phyloP scores from a whole-genome alignment of 768 basidiomycete species.

The Kwoniella botswanensis region DNA sequence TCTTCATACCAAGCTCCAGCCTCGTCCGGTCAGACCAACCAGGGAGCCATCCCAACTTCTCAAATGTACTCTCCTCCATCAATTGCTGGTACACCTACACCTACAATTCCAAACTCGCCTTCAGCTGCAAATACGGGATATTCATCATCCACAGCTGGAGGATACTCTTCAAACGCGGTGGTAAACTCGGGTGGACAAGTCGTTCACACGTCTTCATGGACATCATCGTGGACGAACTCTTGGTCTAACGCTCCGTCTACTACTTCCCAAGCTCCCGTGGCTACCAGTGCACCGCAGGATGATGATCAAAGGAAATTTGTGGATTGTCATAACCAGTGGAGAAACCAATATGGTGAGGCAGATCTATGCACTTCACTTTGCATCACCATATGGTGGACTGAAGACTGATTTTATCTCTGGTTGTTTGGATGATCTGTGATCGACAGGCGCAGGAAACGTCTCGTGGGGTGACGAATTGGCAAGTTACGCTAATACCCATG shows the following conservation, averaged over 20 bases:
- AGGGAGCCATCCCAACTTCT: background rate
- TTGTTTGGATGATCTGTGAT: background rate
- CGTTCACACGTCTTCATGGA: background rate
- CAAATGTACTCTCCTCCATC: background rate
- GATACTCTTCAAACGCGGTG: background rate
- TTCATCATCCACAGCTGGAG: conserved; percentile 5
- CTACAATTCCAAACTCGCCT: background rate
- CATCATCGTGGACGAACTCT: conserved; percentile 9
- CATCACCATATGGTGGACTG: background rate
- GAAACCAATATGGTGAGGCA: conserved; percentile 39
- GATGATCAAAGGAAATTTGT: conserved; percentile 29
- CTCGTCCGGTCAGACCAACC: background rate
- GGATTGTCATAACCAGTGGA: conserved; percentile 41
- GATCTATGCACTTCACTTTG: background rate
- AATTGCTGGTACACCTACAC: background rate
- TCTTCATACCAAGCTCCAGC: conserved; percentile 1
- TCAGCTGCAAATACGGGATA: background rate
- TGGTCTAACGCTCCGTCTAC: conserved; percentile 3
- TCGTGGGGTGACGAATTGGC: conserved; percentile 71
- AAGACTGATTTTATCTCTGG: too few species aligned
- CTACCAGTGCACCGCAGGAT: background rate
- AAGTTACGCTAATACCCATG: conserved; percentile 71
- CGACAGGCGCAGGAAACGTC: conserved; percentile 63
- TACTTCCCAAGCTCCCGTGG: background rate
- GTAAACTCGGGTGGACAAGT: background rate